These are phyloP conservation scores for Sporormia fimetaria DNA, from an alignment of 495 filamentous ascomycete genomes.

Conservation along the genomic window DNA sequence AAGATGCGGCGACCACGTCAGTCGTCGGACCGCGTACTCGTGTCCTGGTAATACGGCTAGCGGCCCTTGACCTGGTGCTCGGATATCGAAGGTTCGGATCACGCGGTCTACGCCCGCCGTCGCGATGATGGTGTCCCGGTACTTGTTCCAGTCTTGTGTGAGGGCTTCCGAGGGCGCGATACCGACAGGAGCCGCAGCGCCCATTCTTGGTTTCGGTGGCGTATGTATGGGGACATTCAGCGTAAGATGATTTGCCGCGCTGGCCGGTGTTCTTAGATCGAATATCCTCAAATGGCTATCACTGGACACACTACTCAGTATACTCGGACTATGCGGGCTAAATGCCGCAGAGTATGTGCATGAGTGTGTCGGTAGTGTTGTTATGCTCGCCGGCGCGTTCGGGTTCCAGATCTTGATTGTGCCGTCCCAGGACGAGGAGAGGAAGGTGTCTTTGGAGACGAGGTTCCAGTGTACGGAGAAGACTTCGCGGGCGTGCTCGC, in stretches of 20 bases:
- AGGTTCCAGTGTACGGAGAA: conserved; percentile 90
- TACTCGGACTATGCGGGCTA: conserved; percentile 62
- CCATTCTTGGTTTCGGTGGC: conserved; percentile 35
- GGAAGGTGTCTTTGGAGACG: conserved; percentile 78
- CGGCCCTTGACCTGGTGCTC: conserved; percentile 59
- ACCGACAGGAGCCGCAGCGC: conserved; percentile 34
- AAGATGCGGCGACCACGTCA: conserved; percentile 88
- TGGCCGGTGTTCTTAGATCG: conserved; percentile 74
- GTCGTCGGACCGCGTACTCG: conserved; percentile 73
- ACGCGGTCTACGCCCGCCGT: conserved; percentile 80
- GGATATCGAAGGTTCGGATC: conserved; percentile 81
- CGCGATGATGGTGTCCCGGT: conserved; percentile 69
- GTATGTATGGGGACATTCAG: conserved; percentile 67
- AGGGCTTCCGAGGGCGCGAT: conserved; percentile 62
- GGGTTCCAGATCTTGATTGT: conserved; percentile 89
- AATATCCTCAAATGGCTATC: conserved; percentile 82
- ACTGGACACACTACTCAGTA: conserved; percentile 70
- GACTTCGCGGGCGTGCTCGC: conserved; percentile 83
- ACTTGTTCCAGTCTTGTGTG: conserved; percentile 99
- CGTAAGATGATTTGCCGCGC: conserved; percentile 70
- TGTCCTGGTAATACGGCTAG: conserved; percentile 64
- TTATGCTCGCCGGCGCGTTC: conserved; percentile 52
- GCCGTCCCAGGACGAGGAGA: conserved; percentile 86
- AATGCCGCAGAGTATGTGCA: conserved; percentile 86
- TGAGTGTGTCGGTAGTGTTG: conserved; percentile 74